These are phyloP conservation scores for Cordyceps cicadae DNA, from an alignment of 2,329 filamentous ascomycete genomes.

Conservation along the genomic window DNA sequence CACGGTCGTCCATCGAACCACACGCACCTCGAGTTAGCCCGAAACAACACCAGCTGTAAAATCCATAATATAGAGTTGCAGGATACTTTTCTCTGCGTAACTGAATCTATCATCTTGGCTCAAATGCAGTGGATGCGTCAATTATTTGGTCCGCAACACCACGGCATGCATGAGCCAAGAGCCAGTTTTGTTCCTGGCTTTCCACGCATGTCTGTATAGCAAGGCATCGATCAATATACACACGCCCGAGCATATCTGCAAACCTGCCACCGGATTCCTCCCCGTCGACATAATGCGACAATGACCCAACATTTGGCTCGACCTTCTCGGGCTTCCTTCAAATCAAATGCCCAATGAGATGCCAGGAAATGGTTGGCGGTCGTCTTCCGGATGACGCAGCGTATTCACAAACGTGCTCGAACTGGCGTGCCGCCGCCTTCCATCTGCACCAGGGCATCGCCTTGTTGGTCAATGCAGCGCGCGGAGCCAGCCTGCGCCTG, in stretches of 20 bases:
- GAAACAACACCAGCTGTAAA: neutral
- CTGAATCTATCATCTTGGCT: neutral
- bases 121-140: neutral
- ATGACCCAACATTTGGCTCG: neutral
- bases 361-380: neutral
- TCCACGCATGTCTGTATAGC: too few species aligned
- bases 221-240: neutral
- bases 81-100: neutral
- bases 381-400: neutral
- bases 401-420: neutral
- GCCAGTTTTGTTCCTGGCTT: neutral
- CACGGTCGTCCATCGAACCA: constrained; percentile 2
- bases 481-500: neutral
- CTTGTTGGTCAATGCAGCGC: constrained; percentile 2
- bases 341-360: neutral
- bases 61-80: constrained; percentile 6
- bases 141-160: neutral
- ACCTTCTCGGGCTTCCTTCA: neutral
- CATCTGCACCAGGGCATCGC: neutral
- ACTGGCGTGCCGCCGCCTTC: neutral
- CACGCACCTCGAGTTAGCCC: neutral
- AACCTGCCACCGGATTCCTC: neutral
- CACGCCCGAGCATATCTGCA: neutral
- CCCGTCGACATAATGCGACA: neutral
- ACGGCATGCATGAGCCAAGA: neutral